Percentiles rank a stretch among this genome's conserved stretches.
phyloP scores from a whole-genome alignment of 805 yeast genomes.

The Kuraishia piskuri region DNA sequence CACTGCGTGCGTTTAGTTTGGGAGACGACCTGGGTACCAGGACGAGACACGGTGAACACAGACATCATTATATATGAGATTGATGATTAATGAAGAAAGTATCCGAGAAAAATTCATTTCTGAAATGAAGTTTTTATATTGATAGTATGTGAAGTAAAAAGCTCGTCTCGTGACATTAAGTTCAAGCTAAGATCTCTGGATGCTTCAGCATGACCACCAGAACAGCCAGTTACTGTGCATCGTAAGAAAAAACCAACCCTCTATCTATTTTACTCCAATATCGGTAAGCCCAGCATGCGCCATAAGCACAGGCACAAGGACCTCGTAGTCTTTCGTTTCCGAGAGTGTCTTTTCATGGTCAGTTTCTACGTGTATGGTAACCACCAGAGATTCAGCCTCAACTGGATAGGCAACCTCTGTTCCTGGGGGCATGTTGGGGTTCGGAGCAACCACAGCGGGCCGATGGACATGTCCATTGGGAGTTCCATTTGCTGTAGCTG shows the following conservation, averaged over 20 bases:
- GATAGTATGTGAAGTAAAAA: no score
- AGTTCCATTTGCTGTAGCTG: not conserved
- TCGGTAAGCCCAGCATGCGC: constrained; percentile 18
- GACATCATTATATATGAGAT: no score
- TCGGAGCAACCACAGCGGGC: not conserved
- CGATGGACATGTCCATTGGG: not conserved
- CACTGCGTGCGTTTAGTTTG: no score
- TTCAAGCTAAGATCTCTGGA: no score
- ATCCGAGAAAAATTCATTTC: no score
- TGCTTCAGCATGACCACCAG: no score
- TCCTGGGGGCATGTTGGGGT: constrained; percentile 3
- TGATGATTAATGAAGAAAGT: no score
- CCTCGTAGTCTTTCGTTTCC: constrained; percentile 54
- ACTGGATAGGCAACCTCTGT: constrained; percentile 40
- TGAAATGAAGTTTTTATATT: no score
- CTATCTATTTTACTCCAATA: constrained; percentile 9
- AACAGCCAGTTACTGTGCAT: no score
- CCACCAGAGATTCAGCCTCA: constrained; percentile 47
- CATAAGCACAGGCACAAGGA: constrained; percentile 56
- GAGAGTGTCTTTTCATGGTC: constrained; percentile 40
- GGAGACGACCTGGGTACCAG: no score
- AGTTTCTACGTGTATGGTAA: constrained; percentile 68
- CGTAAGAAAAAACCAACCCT: not conserved
- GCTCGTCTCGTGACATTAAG: no score
- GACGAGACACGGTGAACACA: no score